These are phyloP conservation scores for Ustilago lituana DNA, from an alignment of 1,284 basidiomycete genomes.

Conservation along the genomic window DNA sequence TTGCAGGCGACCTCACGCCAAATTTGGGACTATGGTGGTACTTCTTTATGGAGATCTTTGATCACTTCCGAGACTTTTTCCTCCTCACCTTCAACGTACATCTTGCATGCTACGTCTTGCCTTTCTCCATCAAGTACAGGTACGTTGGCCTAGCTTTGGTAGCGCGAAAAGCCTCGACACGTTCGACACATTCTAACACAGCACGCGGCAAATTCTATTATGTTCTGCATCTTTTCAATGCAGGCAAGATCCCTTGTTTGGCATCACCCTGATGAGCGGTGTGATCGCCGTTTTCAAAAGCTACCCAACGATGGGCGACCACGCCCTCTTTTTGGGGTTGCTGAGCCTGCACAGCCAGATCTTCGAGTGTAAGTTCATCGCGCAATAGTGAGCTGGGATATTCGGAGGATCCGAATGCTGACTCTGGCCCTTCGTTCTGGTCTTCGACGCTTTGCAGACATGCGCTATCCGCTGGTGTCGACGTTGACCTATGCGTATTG, in stretches of 20 bases:
- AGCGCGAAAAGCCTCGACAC: too few species aligned
- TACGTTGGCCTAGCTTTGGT: too few species aligned
- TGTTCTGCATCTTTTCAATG: not conserved
- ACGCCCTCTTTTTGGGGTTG: constrained; percentile 84
- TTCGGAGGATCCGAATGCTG: constrained; percentile 23
- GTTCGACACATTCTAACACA: constrained; percentile 62
- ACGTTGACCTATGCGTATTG: constrained; percentile 85
- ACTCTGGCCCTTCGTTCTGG: not conserved
- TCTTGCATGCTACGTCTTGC: constrained; percentile 82
- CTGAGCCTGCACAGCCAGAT: constrained; percentile 84
- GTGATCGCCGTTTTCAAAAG: constrained; percentile 86
- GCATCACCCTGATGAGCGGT: constrained; percentile 79
- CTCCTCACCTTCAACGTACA: constrained; percentile 93
- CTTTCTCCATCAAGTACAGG: constrained; percentile 87
- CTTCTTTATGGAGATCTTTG: constrained; percentile 99
- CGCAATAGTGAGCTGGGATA: not conserved
- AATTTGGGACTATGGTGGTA: constrained; percentile 98
- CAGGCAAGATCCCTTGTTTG: constrained; percentile 83
- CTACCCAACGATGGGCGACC: constrained; percentile 89
- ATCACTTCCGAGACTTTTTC: constrained; percentile 95
- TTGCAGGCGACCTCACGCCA: constrained; percentile 75
- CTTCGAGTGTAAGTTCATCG: constrained; percentile 75
- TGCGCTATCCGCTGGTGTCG: constrained; percentile 87
- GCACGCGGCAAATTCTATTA: not conserved
- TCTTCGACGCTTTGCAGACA: constrained; percentile 75